Evolutionary conservation across 352 stramenopile species (phyloP), one percentile per base, ranked within the genome.

Genomic region (Thalassiosira livingstoniorum): DNA sequence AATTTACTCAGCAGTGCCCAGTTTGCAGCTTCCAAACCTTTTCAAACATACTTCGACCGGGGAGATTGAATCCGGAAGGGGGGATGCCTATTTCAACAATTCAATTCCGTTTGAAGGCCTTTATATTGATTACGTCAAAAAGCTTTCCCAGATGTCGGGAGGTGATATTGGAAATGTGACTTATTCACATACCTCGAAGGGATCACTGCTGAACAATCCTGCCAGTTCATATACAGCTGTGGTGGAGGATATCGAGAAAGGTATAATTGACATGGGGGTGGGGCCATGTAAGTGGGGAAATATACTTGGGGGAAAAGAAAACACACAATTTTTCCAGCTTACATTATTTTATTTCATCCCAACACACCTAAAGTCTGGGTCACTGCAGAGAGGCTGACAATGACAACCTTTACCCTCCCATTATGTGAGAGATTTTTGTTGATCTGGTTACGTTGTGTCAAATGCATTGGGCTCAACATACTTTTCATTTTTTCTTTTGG

Each of bases 151-250:
- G 4, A 63, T 83, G 43, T 77, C 75, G 7, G 67, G 74, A 18
- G 75, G 75, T 2, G 75, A 83, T 60, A 78, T 83, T 35, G 11
- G 25, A 21, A 77, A 62, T 21, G 18, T 83, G 23, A 68, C 63
- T 25, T 78, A 57, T 23, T 78, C 75, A 15, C 51, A 77, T 62
- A 54, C 25, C 15, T 83, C 75, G 0, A 72, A 45, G n/a, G 43
- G 34, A 15, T 60, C 63, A 21, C n/a, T 35, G 15, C 21, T 70
- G 15, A 5, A 54, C 21, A 32, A 76, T 43, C 64, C 74, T 15
- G 29, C 25, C 1, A 75, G 62, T 31, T 23, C 54, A 5, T 54
- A n/a, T n/a, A n/a, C n/a, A n/a, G n/a, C n/a, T n/a, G n/a, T n/a
- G n/a, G n/a, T n/a, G n/a, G n/a, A n/a, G n/a, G n/a, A n/a, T n/a